Conservation (phyloP, 1,139 yeast genomes). For the Saccharomyces uvarum region DNA sequence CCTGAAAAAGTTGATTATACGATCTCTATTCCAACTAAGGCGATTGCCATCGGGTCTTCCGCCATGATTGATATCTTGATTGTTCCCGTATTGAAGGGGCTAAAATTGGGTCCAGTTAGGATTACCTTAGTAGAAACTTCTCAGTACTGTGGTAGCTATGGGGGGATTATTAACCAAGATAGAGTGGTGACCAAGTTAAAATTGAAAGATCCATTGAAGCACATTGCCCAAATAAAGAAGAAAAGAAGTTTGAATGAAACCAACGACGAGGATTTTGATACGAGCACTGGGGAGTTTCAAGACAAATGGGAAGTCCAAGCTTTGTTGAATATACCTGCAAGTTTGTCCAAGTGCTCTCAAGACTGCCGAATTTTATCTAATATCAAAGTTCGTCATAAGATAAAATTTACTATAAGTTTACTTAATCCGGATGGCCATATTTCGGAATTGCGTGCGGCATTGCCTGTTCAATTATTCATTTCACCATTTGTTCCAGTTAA, state of each 20-base stretch:
- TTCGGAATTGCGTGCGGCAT: conserved; percentile 62
- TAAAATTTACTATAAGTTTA: conserved; percentile 50
- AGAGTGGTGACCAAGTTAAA: conserved; percentile 42
- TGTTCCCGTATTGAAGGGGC: conserved; percentile 77
- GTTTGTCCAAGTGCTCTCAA: conserved; percentile 71
- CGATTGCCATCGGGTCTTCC: conserved; percentile 81
- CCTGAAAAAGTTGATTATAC: conserved; percentile 89
- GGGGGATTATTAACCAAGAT: conserved; percentile 44
- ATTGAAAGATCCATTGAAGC: conserved; percentile 38
- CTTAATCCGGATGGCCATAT: conserved; percentile 56
- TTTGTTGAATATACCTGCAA: conserved; percentile 57
- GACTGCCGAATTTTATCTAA: conserved; percentile 61
- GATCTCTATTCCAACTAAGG: conserved; percentile 77
- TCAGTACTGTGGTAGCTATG: conserved; percentile 50
- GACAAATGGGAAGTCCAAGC: conserved; percentile 78
- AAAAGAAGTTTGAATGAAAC: neutral
- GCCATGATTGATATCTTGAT: conserved; percentile 63
- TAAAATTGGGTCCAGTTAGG: conserved; percentile 63
- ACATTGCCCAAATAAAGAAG: conserved; percentile 11
- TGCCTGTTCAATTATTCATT: conserved; percentile 54
- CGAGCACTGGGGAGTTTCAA: conserved; percentile 21
- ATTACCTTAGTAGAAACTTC: conserved; percentile 61
- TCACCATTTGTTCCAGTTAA: conserved; percentile 75
- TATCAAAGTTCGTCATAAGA: conserved; percentile 55
- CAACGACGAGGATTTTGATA: conserved; percentile 2